Conservation (phyloP, 495 filamentous ascomycete genomes). For the Penicillium chermesinum region DNA sequence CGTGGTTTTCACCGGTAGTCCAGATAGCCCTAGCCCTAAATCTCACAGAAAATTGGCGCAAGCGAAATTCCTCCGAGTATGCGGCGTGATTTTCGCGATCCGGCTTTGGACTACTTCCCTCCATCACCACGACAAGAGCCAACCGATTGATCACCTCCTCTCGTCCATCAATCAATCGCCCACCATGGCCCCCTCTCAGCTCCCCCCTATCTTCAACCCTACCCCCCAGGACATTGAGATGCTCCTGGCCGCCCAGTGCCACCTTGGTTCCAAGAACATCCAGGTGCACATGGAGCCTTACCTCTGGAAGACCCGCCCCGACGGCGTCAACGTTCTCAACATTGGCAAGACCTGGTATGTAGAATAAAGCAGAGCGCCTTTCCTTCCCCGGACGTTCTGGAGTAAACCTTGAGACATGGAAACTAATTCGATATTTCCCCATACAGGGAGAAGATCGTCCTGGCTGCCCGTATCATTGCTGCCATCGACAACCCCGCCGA, state of each 20-base stretch:
- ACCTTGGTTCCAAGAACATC: slow-evolving; percentile 97
- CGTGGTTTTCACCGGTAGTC: neutral
- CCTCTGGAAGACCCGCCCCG: slow-evolving; percentile 97
- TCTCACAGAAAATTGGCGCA: slow-evolving; percentile 17
- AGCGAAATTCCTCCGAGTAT: slow-evolving; percentile 36
- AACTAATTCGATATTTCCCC: slow-evolving; percentile 26
- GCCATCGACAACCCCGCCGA: slow-evolving; percentile 99
- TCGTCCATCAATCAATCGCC: slow-evolving; percentile 51
- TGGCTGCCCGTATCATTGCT: slow-evolving; percentile 96
- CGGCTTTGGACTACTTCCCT: slow-evolving; percentile 34
- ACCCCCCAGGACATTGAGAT: slow-evolving; percentile 93
- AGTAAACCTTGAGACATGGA: neutral
- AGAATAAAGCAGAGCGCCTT: neutral
- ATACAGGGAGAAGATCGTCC: slow-evolving; percentile 95
- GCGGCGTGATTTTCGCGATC: slow-evolving; percentile 29
- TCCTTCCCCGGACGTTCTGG: neutral
- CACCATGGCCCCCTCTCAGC: slow-evolving; percentile 91
- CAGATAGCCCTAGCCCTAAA: slow-evolving; percentile 43
- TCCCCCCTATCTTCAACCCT: slow-evolving; percentile 84
- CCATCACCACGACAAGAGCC: slow-evolving; percentile 46
- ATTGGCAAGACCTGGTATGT: slow-evolving; percentile 99
- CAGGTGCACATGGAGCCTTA: slow-evolving; percentile 99
- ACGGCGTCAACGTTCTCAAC: slow-evolving; percentile 98
- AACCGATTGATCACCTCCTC: slow-evolving; percentile 51
- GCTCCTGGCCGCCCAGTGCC: slow-evolving; percentile 92